Evolutionary conservation across 2,329 filamentous ascomycete genomes (phyloP), one percentile per base, ranked within the genome.

Genomic region (Pseudohalonectria lignicola): DNA sequence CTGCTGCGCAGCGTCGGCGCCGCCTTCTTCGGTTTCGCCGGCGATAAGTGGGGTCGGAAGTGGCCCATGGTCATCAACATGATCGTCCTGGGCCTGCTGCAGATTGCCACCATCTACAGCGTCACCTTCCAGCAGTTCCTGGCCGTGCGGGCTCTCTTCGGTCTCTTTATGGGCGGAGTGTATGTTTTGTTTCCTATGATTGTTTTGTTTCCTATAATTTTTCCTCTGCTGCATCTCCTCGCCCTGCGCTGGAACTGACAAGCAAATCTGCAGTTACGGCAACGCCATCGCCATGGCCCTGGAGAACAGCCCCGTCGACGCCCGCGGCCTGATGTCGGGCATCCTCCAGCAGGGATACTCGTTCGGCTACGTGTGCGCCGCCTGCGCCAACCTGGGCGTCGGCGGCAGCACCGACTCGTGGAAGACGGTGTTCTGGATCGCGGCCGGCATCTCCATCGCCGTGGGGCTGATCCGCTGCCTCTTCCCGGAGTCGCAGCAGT

Each of bases 11-110:
- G 81, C 10, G 62, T 88, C 20, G 86, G 86, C 8, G 84, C 85
- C 4, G 79, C 80, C 16, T 52, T 74, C 52, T 92, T 93, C 45
- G 86, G 86, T 41, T 63, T 90, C 17, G 76, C 81, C 1, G 81
- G 82, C 46, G 86, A 93, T 58, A 77, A 77, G 46, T 92, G 76
- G 54, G 86, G 86, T 6, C 74, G 85, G 39, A 90, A 88, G 61
- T 86, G 82, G 79, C 83, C 84, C 32, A 85, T 88, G 79, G 79
- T 88, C 8, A 49, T 76, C 49, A 90, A 90, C 64, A 83, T 88
- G 76, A 64, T 87, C 41, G 61, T 67, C 4, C 47, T 56, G 21
- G 74, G 74, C 20, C 52, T 72, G 11, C 59, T 82, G 17, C 76
- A 82, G 54, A 44, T 50, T 13, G 83, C 77, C 18, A 92, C 86